These are phyloP conservation scores for Buddleja alternifolia DNA, from an alignment of 257 asterid species.

Conservation along the genomic window DNA sequence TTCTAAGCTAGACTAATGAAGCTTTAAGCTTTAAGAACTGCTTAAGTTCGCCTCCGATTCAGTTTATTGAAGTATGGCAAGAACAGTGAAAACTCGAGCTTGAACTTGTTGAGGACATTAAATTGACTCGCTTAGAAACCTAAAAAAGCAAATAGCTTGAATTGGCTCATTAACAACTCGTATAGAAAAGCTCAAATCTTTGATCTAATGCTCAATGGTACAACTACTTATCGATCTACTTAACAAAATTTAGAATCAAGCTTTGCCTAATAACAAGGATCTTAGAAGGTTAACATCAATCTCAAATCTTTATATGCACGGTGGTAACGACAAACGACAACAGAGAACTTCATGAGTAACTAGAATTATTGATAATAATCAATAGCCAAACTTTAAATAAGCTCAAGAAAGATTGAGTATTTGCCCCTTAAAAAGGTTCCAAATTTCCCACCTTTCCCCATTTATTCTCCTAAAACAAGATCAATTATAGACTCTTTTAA, in stretches of 20 bases:
- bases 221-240: conserved; percentile 7
- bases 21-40: not conserved
- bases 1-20: not conserved
- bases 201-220: not conserved
- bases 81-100: not conserved
- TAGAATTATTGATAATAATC: too few species aligned
- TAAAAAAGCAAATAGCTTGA: not conserved
- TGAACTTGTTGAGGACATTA: not conserved
- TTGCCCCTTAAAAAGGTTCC: not conserved
- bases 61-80: conserved; percentile 12
- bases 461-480: not conserved
- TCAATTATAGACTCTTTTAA: not conserved
- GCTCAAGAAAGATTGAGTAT: not conserved
- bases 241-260: not conserved
- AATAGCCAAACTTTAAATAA: not conserved
- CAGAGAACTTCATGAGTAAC: too few species aligned
- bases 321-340: too few species aligned
- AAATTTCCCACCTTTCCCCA: not conserved
- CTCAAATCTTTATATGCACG: too few species aligned
- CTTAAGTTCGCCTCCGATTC: conserved; percentile 1
- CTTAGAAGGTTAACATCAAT: conserved; percentile 21
- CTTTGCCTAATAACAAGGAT: conserved; percentile 21
- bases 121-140: not conserved
- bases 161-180: conserved; percentile 8
- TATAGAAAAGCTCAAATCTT: conserved; percentile 21